Evolutionary conservation across 192 early-diverging fungal species (phyloP).

Genomic region (Funneliformis geosporum): DNA sequence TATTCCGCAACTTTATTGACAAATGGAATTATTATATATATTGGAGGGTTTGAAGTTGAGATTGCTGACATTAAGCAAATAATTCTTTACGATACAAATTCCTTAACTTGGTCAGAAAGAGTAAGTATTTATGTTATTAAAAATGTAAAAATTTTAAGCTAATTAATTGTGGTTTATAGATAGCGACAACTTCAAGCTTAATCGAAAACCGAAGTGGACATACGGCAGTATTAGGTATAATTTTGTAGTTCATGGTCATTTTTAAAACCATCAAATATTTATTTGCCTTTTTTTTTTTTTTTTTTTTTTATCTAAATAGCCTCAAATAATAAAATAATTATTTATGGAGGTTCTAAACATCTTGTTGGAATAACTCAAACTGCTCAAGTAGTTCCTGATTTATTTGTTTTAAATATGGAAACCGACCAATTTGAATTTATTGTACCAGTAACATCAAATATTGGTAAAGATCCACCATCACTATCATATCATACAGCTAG

Average conservation of each 20-base stretch:
- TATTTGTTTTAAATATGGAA: background rate
- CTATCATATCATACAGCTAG: background rate
- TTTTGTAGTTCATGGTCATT: background rate
- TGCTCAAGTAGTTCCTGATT: background rate
- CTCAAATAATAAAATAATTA: background rate
- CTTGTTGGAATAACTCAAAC: no score
- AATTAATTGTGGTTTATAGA: background rate
- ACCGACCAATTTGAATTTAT: background rate
- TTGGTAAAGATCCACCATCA: background rate
- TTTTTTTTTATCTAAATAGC: background rate
- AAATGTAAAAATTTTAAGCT: background rate
- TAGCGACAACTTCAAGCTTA: background rate
- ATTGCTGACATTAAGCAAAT: background rate
- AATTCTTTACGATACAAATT: background rate
- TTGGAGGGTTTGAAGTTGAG: background rate
- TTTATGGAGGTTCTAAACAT: no score
- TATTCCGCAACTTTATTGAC: background rate
- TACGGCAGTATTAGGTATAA: background rate
- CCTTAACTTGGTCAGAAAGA: background rate
- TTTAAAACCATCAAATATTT: background rate
- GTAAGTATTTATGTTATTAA: background rate
- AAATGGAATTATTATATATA: background rate
- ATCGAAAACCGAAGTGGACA: background rate
- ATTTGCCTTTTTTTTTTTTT: no score
- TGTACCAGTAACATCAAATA: background rate